Conservation (phyloP, 177 flowering plant genomes). For the Vitis hybrid region DNA sequence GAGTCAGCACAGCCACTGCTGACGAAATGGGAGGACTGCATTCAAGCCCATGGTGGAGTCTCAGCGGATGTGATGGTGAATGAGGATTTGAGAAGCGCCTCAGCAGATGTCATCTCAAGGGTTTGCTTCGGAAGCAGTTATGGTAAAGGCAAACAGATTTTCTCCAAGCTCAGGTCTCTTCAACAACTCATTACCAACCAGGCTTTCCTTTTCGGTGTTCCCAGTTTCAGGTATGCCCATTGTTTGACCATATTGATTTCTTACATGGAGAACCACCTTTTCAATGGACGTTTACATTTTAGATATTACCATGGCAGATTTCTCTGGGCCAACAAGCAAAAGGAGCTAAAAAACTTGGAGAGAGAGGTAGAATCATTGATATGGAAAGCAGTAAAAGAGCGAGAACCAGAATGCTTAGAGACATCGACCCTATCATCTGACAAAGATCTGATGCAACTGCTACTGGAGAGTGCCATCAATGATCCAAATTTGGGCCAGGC, state of each 20-base stretch:
- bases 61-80: slow-evolving; percentile 42
- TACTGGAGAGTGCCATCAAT: slow-evolving; percentile 48
- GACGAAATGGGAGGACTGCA: slow-evolving; percentile 38
- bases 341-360: slow-evolving; percentile 33
- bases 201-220: slow-evolving; percentile 36
- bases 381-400: slow-evolving; percentile 43
- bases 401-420: slow-evolving; percentile 21
- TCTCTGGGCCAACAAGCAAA: slow-evolving; percentile 22
- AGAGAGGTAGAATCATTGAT: slow-evolving; percentile 49
- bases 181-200: slow-evolving; percentile 35
- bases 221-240: slow-evolving; percentile 27
- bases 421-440: slow-evolving; percentile 7
- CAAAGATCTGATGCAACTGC: slow-evolving; percentile 55
- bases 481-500: slow-evolving; percentile 23
- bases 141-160: slow-evolving; percentile 44
- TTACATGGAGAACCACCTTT: background rate
- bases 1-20: slow-evolving; percentile 42
- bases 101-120: slow-evolving; percentile 57
- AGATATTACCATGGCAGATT: slow-evolving; percentile 16
- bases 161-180: slow-evolving; percentile 55
- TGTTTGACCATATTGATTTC: background rate
- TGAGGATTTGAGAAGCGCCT: slow-evolving; percentile 42
- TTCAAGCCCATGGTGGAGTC: slow-evolving; percentile 32
- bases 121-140: slow-evolving; percentile 59
- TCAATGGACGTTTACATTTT: background rate